Conservation (phyloP, 1,139 yeast genomes). For the Diutina scorzettiae region DNA sequence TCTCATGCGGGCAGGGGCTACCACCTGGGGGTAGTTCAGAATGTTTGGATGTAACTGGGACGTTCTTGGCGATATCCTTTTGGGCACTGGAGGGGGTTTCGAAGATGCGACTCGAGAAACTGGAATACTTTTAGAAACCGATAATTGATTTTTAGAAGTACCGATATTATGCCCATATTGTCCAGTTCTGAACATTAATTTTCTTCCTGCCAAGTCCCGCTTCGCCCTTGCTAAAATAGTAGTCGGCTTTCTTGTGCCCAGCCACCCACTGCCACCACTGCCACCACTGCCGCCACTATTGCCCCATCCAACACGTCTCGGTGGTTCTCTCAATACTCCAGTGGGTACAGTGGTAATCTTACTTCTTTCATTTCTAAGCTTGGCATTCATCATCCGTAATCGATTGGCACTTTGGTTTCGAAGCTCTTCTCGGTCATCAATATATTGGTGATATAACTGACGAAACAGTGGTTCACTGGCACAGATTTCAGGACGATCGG, state of each 20-base stretch:
- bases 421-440: neutral
- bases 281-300: neutral
- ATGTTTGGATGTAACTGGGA: neutral
- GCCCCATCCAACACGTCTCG: neutral
- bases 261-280: neutral
- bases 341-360: neutral
- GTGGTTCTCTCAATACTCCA: neutral
- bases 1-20: neutral
- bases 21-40: neutral
- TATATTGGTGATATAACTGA: neutral
- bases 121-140: no score
- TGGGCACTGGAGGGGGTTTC: neutral
- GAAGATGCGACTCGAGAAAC: neutral
- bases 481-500: slow-evolving; percentile 1
- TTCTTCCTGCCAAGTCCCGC: neutral
- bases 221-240: slow-evolving; percentile 1
- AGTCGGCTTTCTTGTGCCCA: neutral
- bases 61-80: neutral
- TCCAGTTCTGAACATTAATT: neutral
- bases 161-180: no score
- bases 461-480: neutral
- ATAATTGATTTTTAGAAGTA: no score
- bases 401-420: slow-evolving; percentile 1
- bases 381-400: neutral
- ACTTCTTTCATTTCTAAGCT: neutral